A percentile compares a stretch with the other conserved stretches of the same genome.
phyloP scores from a whole-genome alignment of 2,329 filamentous ascomycete genomes.

The Microthyrium microscopicum region DNA sequence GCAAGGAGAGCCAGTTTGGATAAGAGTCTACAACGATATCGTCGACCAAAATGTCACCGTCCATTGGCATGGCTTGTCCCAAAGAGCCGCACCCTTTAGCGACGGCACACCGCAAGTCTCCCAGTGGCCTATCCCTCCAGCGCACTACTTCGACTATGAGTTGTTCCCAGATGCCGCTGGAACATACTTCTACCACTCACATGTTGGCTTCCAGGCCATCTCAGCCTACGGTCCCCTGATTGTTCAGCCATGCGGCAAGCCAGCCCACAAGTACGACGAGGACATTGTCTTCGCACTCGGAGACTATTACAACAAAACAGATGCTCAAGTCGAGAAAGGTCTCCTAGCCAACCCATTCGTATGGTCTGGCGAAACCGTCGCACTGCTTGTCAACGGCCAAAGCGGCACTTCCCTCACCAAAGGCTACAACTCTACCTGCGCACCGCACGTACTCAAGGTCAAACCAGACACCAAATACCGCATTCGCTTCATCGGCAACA shows the following conservation, averaged over 20 bases:
- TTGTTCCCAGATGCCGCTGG: constrained; percentile 37
- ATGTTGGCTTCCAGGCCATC: constrained; percentile 45
- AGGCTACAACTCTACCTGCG: constrained; percentile 22
- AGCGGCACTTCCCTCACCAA: constrained; percentile 26
- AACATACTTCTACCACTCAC: constrained; percentile 53
- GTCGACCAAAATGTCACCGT: constrained; percentile 38
- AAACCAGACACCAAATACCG: constrained; percentile 44
- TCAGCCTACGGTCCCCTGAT: constrained; percentile 42
- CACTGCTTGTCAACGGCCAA: constrained; percentile 41
- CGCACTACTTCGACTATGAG: constrained; percentile 52
- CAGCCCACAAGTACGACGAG: constrained; percentile 45
- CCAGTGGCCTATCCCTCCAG: constrained; percentile 49
- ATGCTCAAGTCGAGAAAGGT: constrained; percentile 33
- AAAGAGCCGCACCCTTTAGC: constrained; percentile 43
- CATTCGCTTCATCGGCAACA: constrained; percentile 41
- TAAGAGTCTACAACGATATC: constrained; percentile 44
- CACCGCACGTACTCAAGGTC: constrained; percentile 38
- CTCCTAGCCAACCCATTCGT: constrained; percentile 32
- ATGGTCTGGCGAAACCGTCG: constrained; percentile 43
- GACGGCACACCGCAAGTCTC: constrained; percentile 44
- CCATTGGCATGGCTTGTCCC: constrained; percentile 53
- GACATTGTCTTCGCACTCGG: constrained; percentile 39
- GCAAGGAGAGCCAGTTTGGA: constrained; percentile 33
- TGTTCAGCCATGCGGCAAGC: constrained; percentile 30
- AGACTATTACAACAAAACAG: constrained; percentile 41